Percentiles rank a stretch among this genome's conserved stretches.
Evolutionary conservation across 192 early-diverging fungal species (phyloP).

Genomic region (Umbelopsis vinacea): DNA sequence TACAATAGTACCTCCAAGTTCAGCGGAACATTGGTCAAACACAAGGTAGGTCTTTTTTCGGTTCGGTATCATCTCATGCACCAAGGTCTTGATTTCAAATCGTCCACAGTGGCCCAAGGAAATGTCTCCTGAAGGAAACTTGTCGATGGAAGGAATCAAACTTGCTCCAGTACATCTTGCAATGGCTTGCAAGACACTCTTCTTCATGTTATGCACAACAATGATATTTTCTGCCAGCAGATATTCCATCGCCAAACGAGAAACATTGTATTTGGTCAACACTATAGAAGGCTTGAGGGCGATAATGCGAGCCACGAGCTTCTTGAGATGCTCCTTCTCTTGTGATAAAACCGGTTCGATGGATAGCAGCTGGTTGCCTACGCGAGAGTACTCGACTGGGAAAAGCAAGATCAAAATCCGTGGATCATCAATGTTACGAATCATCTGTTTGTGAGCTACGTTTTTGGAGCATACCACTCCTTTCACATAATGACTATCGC

Average conservation of each 20-base stretch:
- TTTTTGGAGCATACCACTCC: slow-evolving; percentile 93
- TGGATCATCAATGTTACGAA: slow-evolving; percentile 64
- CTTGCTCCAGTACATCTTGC: slow-evolving; percentile 85
- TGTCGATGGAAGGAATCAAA: slow-evolving; percentile 80
- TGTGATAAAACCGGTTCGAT: slow-evolving; percentile 81
- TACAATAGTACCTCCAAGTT: slow-evolving; percentile 85
- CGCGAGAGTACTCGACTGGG: slow-evolving; percentile 73
- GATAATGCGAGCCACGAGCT: slow-evolving; percentile 76
- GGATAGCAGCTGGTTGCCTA: slow-evolving; percentile 71
- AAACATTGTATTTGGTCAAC: slow-evolving; percentile 76
- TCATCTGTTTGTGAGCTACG: slow-evolving; percentile 91
- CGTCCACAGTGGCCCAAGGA: slow-evolving; percentile 74
- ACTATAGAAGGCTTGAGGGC: slow-evolving; percentile 80
- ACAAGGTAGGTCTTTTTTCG: slow-evolving; percentile 85
- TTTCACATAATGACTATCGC: slow-evolving; percentile 80
- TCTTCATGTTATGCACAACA: slow-evolving; percentile 85
- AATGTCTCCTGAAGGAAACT: slow-evolving; percentile 60
- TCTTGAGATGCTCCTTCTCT: slow-evolving; percentile 80
- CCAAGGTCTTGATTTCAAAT: slow-evolving; percentile 79
- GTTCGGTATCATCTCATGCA: slow-evolving; percentile 79
- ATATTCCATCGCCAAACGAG: slow-evolving; percentile 80
- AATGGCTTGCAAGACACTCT: slow-evolving; percentile 77
- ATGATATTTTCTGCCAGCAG: slow-evolving; percentile 77
- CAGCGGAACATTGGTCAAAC: slow-evolving; percentile 81
- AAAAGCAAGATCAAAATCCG: slow-evolving; percentile 86